These are phyloP conservation scores for Cutaneotrichosporon dermatis DNA, from an alignment of 1,284 basidiomycete genomes.

Conservation along the genomic window DNA sequence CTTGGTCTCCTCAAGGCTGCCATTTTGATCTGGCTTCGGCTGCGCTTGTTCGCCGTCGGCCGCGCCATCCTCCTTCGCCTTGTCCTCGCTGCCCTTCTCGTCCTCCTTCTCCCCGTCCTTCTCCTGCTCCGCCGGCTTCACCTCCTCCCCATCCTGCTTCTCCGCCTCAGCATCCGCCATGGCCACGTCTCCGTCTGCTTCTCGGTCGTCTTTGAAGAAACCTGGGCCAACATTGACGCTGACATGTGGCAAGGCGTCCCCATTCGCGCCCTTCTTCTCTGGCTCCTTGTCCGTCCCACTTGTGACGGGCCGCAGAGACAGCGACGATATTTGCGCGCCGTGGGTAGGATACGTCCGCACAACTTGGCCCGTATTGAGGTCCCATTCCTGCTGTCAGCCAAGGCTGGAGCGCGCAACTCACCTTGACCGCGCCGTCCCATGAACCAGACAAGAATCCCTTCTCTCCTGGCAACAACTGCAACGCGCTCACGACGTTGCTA, in stretches of 20 bases:
- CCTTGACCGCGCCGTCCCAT: constrained; percentile 88
- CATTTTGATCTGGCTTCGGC: background rate
- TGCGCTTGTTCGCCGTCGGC: too few relatives aligned
- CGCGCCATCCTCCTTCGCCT: background rate
- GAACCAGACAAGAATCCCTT: constrained; percentile 83
- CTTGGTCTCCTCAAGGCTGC: background rate
- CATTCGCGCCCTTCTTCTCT: background rate
- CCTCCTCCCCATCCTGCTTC: constrained; percentile 16
- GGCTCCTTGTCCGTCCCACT: constrained; percentile 1
- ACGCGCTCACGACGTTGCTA: constrained; percentile 75
- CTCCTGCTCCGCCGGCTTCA: constrained; percentile 10
- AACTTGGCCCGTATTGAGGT: constrained; percentile 82
- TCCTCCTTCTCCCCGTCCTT: constrained; percentile 8
- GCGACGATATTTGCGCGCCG: constrained; percentile 76
- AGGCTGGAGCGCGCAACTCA: constrained; percentile 51
- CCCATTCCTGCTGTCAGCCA: constrained; percentile 74
- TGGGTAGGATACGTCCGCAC: constrained; percentile 76
- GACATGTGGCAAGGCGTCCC: constrained; percentile 19
- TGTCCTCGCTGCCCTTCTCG: background rate
- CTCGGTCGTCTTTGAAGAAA: constrained; percentile 30
- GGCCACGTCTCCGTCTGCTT: constrained; percentile 5
- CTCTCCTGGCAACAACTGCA: constrained; percentile 75
- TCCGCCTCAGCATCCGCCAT: constrained; percentile 14
- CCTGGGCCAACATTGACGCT: constrained; percentile 33
- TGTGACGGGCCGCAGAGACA: constrained; percentile 66